Base-by-base conservation (phyloP, 1,284 basidiomycete species). In the Meira miltonrushii region DNA sequence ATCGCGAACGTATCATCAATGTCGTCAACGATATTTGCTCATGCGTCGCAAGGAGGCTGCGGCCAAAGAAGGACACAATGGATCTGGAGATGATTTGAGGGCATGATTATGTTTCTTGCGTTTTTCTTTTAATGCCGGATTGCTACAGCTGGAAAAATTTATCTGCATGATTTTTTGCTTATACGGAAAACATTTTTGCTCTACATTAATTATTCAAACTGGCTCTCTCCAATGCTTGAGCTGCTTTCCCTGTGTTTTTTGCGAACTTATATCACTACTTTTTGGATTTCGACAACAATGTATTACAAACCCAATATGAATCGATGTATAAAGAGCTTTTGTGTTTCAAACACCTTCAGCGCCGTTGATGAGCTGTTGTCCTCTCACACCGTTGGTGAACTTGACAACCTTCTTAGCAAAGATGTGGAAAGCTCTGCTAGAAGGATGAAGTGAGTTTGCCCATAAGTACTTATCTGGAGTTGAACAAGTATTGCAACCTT, bases 1-100 rank as follows among this genome's bases (percentile, higher is more conserved):
- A 8, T 77, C 75, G 11, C 61, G 75, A 19, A 74, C 75, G 21
- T 78, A 78, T 55, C 75, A 78, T 53, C 75, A 78, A 52, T 78
- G 75, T 60, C 69, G 75, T 15, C 75, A 78, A 62, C 66, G 75
- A 33, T 75, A 74, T 55, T 54, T 78, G 57, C 65, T 78, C n/a
- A 75, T 78, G 73, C 62, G 75, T 33, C 60, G 75, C 41, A 78
- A 78, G 37, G 74, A 43, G 38, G 38, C 37, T 13, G 53, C 53
- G 11, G 53, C 54, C 23, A n/a, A 28, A 19, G 50, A 53, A 25
- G 46, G 46, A 8, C 28, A 33, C 8, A 33, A 33, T 33, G 28
- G 28, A 3, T 33, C 28, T 8, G 28, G 28, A 33, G 28, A 33
- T 33, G 28, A 33, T 33, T 33, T 33, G 28, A 33, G 28, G 28